Evolutionary conservation across 1,139 yeast species (phyloP), one percentile per base, ranked within the genome.

Genomic region (Lipomyces yarrowii): DNA sequence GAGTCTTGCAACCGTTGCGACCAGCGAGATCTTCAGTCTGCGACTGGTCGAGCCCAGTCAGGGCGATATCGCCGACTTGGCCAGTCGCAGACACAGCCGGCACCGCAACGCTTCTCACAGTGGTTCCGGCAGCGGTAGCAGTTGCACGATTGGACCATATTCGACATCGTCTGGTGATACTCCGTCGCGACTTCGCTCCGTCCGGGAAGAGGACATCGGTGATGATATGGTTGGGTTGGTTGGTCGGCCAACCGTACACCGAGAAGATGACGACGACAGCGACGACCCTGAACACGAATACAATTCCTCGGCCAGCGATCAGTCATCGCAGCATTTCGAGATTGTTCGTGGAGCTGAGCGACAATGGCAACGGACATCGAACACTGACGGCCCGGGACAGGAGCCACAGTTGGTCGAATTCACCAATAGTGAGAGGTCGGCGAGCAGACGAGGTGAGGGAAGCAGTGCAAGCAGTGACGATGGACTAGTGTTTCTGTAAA

Each of bases 1-100:
- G 46, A 90, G 97, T 0, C 74, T 90, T 70, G 93, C 94, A 48
- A 91, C 97, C 0, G 94, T 92, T 35, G 88, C 94, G 60, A 90
- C 97, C 0, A 92, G 88, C 65, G 96, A 91, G 76, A 81, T 92
- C 59, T 84, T 91, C 74, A 89, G 92, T 10, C 91, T 94, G 53
- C 84, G 93, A 73, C 80, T 91, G 61, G 93, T 91, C 7, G 77
- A 76, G 53, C 58, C 64, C 15, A 62, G 64, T 35, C 30, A 51
- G 13, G 60, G 61, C 48, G 68, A 67, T 53, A 59, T 65, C 21
- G 61, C 58, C 6, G 62, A 59, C 11, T 53, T 64, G 10, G 68
- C 65, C n/a, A 8, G n/a, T 15, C 42, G 56, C 46, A 46, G 51
- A 2, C 42, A 46, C 33, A 46, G 56, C 21, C 23, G 57, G 48